Evolutionary conservation across 192 early-diverging fungal genomes (phyloP), one percentile per base, ranked within the genome.

Genomic region (Phycomyces blakesleeanus): DNA sequence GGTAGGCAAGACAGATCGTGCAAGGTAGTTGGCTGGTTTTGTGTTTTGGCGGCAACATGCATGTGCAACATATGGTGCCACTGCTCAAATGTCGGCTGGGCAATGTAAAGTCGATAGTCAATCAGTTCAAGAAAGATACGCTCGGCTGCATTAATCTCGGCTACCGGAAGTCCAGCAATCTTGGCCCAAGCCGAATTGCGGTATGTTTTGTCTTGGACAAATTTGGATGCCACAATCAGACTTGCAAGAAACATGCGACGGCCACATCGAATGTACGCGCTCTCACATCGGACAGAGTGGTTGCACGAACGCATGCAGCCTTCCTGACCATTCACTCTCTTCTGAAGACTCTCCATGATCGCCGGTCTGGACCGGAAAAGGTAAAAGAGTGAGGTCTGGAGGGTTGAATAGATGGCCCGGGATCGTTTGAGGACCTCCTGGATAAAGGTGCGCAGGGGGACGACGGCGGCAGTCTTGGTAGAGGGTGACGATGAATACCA

Each of bases 141-240:
- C 78, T 97, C 94, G 71, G 88, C 86, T 39, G 81, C 81, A 79
- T 90, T 89, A 53, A 98, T 88, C 75, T 98, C 93, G 15, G 72
- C 54, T 50, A 89, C 79, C 15, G 85, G 77, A 15, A 98, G 82
- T 55, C 89, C 87, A 25, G 92, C 94, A 34, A 96, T 93, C 77
- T 90, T 92, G 50, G 93, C 80, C 95, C 95, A 98, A 3, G 91
- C 89, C 62, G 79, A 81, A 81, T 93, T 96, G n/a, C 87, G 82
- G 67, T 94, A 98, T 29, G 85, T 88, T 57, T 85, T 86, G 79
- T 98, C 95, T 64, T 85, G 85, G 57, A 91, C 82, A 70, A 88
- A 95, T 68, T 98, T 98, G 62, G 92, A 93, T 5, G 95, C 92
- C 55, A 92, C 78, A 52, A 98, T 88, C 22, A 98, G 72, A 2